A percentile compares a stretch with the other conserved stretches of the same genome.
Conservation (phyloP, 2,329 filamentous ascomycete species). For the Stachybotrys chlorohalonatus region DNA sequence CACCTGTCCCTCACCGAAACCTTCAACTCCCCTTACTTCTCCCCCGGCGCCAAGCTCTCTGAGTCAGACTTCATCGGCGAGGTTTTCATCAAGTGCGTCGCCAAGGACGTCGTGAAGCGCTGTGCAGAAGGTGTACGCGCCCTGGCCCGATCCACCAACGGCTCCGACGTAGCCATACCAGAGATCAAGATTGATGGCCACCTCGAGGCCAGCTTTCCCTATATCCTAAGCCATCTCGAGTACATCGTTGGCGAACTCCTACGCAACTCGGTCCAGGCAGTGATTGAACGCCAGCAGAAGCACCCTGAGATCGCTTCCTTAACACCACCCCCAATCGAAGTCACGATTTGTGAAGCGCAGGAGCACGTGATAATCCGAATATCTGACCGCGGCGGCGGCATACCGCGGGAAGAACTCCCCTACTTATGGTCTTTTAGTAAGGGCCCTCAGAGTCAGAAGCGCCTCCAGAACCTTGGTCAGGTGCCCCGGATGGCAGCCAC, state of each 20-base stretch:
- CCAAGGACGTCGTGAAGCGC: slow-evolving; percentile 76
- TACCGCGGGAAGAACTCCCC: slow-evolving; percentile 74
- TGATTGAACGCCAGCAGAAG: slow-evolving; percentile 63
- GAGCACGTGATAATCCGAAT: slow-evolving; percentile 96
- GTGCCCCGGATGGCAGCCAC: slow-evolving; percentile 92
- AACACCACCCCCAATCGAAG: slow-evolving; percentile 73
- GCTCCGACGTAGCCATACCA: slow-evolving; percentile 61
- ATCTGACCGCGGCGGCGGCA: slow-evolving; percentile 89
- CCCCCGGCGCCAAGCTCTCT: slow-evolving; percentile 64
- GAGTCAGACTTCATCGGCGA: slow-evolving; percentile 86
- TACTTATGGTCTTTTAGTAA: slow-evolving; percentile 97
- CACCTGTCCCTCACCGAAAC: slow-evolving; percentile 92
- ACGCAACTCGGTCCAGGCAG: slow-evolving; percentile 88
- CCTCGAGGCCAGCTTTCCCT: slow-evolving; percentile 84
- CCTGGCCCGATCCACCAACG: slow-evolving; percentile 68
- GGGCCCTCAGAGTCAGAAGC: slow-evolving; percentile 67
- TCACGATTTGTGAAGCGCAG: slow-evolving; percentile 86
- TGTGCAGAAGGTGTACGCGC: slow-evolving; percentile 70
- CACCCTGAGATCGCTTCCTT: slow-evolving; percentile 11
- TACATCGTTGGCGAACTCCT: slow-evolving; percentile 95
- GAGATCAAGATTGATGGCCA: slow-evolving; percentile 79
- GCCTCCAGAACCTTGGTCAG: slow-evolving; percentile 74
- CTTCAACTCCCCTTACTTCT: slow-evolving; percentile 85
- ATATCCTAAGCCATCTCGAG: slow-evolving; percentile 90
- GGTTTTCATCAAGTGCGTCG: slow-evolving; percentile 88